A percentile compares a stretch with the other conserved stretches of the same genome.
Conservation (phyloP, 345 rosid species). For the Melaleuca alternifolia region DNA sequence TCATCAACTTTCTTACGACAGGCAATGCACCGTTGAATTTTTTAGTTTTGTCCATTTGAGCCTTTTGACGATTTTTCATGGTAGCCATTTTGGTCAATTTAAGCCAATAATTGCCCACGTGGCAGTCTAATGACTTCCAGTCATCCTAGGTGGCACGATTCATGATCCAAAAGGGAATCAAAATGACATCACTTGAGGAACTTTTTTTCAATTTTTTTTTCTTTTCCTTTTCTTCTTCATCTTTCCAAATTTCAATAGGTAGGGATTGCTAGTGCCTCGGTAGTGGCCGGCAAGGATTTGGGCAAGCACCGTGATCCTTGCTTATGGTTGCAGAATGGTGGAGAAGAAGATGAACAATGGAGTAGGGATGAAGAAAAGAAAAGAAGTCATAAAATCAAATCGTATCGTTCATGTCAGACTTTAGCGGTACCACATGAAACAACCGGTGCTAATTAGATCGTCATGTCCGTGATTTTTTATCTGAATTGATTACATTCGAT, state of each 20-base stretch:
- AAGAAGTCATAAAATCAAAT: too few species aligned
- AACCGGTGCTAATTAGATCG: rapidly evolving
- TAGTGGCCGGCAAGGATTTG: background rate
- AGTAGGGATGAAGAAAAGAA: background rate
- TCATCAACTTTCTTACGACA: too few species aligned
- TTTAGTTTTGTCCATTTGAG: rapidly evolving
- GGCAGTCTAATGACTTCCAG: rapidly evolving
- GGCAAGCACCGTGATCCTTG: background rate
- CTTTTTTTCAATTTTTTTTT: background rate
- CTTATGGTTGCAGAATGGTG: rapidly evolving
- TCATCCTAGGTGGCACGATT: too few species aligned
- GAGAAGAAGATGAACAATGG: background rate
- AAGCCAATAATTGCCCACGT: background rate
- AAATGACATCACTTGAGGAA: background rate
- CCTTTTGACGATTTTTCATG: background rate
- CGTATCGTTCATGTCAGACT: background rate
- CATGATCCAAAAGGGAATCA: background rate
- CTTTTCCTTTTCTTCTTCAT: background rate
- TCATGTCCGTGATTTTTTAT: background rate
- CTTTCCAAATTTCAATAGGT: background rate
- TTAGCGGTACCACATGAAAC: rapidly evolving
- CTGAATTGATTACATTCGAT: rapidly evolving
- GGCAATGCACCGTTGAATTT: background rate
- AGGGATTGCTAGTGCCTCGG: background rate
- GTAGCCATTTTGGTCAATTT: background rate